Evolutionary conservation across 2,329 filamentous ascomycete species (phyloP), one percentile per base, ranked within the genome.

Genomic region (Eutypella sp.): DNA sequence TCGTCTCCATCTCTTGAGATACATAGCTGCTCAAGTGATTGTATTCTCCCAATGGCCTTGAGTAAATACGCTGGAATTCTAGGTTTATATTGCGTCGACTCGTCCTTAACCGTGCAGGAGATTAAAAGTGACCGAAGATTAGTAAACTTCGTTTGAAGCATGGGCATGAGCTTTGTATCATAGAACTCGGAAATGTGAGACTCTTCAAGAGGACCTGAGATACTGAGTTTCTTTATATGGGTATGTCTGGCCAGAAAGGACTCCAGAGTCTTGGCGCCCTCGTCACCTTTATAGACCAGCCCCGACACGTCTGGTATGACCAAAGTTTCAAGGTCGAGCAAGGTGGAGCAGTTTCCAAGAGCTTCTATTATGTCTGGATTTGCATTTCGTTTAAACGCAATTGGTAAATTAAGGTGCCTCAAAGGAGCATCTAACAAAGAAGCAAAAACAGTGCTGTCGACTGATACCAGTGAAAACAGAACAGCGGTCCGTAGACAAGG

Each of bases 111-210:
- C 9, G 18, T n/a, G 39, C 25, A 49, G 8, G n/a, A 13, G 18
- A 49, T 22, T 10, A 40, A 46, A 18, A 49, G 47, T 4, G 47
- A 46, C 18, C 27, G 45, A 9, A 49, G 41, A 24, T 25, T 37
- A 16, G 16, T 16, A 20, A 49, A 46, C 2, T 20, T 36, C 13
- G 5, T 22, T 8, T 27, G 40, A 18, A 48, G 40, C 20, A 48
- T 5, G 3, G 47, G 47, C 8, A 46, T 39, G 20, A 48, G 42
- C 11, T 29, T 40, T 4, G 36, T 11, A n/a, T 37, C 25, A 15
- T 20, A 16, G 7, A 5, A 3, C 40, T 41, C 40, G 3, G 13
- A 2, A 2, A 33, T 8, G 4, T 13, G 16, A n/a, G n/a, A n/a
- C n/a, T n/a, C n/a, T n/a, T n/a, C n/a, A n/a, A n/a, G n/a, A n/a